Evolutionary conservation across 345 rosid species (phyloP).

Genomic region (Xanthoceras sorbifolium): DNA sequence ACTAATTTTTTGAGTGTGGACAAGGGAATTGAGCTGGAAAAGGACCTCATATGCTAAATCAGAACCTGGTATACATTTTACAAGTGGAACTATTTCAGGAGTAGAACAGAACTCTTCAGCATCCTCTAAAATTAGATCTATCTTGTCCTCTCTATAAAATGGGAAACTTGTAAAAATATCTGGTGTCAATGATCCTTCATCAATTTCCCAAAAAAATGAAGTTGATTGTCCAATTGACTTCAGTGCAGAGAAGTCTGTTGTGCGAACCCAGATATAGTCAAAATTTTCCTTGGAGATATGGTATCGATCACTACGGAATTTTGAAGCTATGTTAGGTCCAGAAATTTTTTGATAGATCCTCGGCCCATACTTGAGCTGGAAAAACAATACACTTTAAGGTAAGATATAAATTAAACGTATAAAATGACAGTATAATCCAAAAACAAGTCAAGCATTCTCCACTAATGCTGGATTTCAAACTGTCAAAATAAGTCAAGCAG

Average conservation of each 20-base stretch:
- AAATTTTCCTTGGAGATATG: constrained; percentile 79
- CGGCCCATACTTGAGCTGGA: constrained; percentile 75
- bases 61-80: constrained; percentile 39
- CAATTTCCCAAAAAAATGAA: constrained; percentile 63
- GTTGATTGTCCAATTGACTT: constrained; percentile 74
- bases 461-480: background rate
- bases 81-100: constrained; percentile 63
- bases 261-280: constrained; percentile 82
- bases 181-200: constrained; percentile 34
- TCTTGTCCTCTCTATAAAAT: constrained; percentile 42
- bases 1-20: constrained; percentile 79
- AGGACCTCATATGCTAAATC: constrained; percentile 67
- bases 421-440: background rate
- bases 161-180: constrained; percentile 62
- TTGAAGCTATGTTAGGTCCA: constrained; percentile 59
- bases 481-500: background rate
- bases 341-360: constrained; percentile 61
- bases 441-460: background rate
- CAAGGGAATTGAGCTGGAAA: constrained; percentile 78
- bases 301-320: constrained; percentile 62
- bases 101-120: constrained; percentile 48
- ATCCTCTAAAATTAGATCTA: constrained; percentile 38
- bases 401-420: constrained; percentile 8
- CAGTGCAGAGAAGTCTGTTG: constrained; percentile 65
- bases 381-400: constrained; percentile 15